Base-by-base conservation (phyloP, 805 yeast genomes). In the Suhomyces kilbournensis region DNA sequence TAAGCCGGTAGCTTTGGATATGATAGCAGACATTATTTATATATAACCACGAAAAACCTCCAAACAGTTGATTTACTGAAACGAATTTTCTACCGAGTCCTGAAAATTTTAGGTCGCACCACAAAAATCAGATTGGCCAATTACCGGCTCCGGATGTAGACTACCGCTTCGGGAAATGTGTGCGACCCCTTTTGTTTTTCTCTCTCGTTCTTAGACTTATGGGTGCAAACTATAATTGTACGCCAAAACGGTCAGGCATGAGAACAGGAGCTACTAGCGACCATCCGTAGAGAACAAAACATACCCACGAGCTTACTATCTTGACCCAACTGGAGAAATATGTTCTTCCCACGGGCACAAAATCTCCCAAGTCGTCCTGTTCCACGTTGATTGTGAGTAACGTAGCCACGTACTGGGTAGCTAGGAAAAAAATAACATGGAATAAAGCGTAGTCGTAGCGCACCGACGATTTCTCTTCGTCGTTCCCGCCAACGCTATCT, bases 321-420 rank as follows among this genome's bases (percentile, higher is more conserved):
- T 94, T 94, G 47, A 93, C 90, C 97, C 97, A 91, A 4, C 96
- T 84, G 59, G 93, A 86, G 67, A 93, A 94, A 69, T 93, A 92
- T 0, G 99, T 93, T 63, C 99, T 78, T 0, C 99, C 99, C 7
- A 94, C 98, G 0, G 99, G 99, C 9, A 90, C 85, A 63, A 94
- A 94, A 54, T 90, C 94, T 3, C 96, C 97, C 49, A 82, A 80
- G 55, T 85, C 87, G 61, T 87, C 94, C 53, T 83, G 85, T 48
- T 88, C 84, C 32, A 94, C 97, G 63, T 92, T 93, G 70, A 93
- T 88, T 0, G 99, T 94, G 51, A 94, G 77, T 54, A 94, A 76
- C 0, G 97, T 90, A 0, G 98, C 97, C 43, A 92, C 91, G 82
- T 96, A 96, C 68, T 93, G 98, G 1, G 99, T 93, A 0, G 99